Base-by-base conservation (phyloP, 2,329 filamentous ascomycete species). In the Hypoxylon sp. region DNA sequence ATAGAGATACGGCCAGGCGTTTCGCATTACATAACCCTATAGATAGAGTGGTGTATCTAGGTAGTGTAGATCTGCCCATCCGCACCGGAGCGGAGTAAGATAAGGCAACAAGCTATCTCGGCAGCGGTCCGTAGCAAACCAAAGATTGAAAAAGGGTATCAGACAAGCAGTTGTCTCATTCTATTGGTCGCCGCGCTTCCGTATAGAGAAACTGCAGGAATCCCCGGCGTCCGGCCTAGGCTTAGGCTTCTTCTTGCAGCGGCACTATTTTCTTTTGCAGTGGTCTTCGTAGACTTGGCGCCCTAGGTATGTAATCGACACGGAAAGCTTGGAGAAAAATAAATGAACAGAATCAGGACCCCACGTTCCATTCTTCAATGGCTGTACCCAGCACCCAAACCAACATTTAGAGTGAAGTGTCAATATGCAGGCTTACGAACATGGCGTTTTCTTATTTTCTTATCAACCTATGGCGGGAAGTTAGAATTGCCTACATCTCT, bases 71-170 rank as follows among this genome's bases (percentile, higher is more conserved):
- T 37, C 34, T 16, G 29, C 45, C 37, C 25, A 37, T 63, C 45
- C 45, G 29, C 27, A 16, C 61, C 61, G 61, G 61, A 62, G 65
- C 61, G 65, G 61, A 68, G 65, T 64, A 64, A n/a, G 53, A 53
- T 65, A 58, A 58, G 57, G 39, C 19, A 30, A 32, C n/a, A 19
- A n/a, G 34, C 12, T n/a, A 12, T 32, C 41, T 53, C 61, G 61
- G 61, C 61, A 54, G 29, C 53, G 53, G 25, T 62, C 57, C 57
- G 57, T 45, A 41, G 34, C 45, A 62, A 59, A 30, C 54, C 50
- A 54, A 63, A 59, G 56, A 64, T 46, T n/a, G n/a, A 19, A 56
- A 64, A 51, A 11, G 37, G 50, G 27, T 27, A 41, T 45, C 37
- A 46, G 39, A 39, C 34, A 46, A 32, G 27, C 9, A n/a, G 9